These are phyloP conservation scores for Pseudognaphalium luteoalbum DNA, from an alignment of 129 eudicot genomes.

Conservation along the genomic window DNA sequence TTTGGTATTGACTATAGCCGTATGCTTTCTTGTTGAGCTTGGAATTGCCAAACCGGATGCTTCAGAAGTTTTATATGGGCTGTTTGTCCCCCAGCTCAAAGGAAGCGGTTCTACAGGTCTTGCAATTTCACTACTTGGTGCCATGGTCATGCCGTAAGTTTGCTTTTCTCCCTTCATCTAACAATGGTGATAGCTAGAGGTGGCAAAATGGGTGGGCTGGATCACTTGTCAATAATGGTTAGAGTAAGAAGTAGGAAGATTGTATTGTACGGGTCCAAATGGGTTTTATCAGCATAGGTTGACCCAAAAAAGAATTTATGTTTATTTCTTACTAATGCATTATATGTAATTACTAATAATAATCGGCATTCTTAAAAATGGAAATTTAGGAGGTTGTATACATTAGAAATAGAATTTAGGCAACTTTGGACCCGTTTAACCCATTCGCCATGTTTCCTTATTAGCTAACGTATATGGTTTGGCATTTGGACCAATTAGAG, in stretches of 20 bases:
- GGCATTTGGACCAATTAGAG: neutral
- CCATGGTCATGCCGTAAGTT: conserved; percentile 99
- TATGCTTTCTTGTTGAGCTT: conserved; percentile 83
- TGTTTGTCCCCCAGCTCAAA: conserved; percentile 92
- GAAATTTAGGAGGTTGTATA: conserved; percentile 9
- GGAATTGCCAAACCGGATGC: conserved; percentile 84
- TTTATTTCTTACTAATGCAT: neutral
- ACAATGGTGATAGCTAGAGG: conserved; percentile 1
- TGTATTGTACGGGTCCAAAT: neutral
- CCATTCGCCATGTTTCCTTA: neutral
- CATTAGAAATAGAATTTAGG: neutral
- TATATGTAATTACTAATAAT: neutral
- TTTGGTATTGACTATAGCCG: conserved; percentile 85
- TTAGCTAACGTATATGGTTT: neutral
- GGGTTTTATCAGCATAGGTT: conserved; percentile 1
- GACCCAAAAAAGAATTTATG: neutral
- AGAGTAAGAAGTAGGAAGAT: neutral
- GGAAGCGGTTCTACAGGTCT: conserved; percentile 83
- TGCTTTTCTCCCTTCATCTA: neutral
- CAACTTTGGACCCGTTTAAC: neutral
- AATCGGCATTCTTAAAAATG: neutral
- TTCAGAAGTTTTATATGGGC: conserved; percentile 78
- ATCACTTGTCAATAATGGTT: neutral
- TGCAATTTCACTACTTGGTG: conserved; percentile 97
- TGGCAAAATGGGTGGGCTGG: neutral